phyloP scores from a whole-genome alignment of 2,329 filamentous ascomycete species.

The Pyricularia sp. region DNA sequence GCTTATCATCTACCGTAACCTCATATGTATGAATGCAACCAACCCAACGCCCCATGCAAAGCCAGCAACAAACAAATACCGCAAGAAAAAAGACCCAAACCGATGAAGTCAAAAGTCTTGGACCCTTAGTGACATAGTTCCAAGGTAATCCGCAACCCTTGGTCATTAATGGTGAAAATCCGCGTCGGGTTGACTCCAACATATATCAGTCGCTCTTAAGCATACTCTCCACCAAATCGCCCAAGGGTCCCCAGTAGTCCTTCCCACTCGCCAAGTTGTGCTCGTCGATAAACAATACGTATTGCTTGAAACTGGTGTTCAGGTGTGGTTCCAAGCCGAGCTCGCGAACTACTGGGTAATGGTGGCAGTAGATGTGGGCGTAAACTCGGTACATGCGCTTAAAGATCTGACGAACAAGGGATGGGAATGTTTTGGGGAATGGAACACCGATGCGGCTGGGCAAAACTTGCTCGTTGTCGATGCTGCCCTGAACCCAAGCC shows the following conservation, averaged over 20 bases:
- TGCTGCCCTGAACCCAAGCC: constrained; percentile 89
- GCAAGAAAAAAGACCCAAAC: not conserved
- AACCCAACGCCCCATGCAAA: not conserved
- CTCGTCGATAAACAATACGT: constrained; percentile 97
- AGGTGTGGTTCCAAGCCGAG: constrained; percentile 93
- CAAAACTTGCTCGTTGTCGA: constrained; percentile 91
- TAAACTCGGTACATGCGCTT: constrained; percentile 98
- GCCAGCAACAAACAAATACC: not conserved
- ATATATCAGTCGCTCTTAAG: constrained; percentile 66
- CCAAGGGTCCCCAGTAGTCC: constrained; percentile 94
- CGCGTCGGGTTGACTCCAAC: not conserved
- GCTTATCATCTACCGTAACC: not conserved
- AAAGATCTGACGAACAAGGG: constrained; percentile 89
- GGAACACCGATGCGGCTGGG: constrained; percentile 92
- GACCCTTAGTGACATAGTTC: not conserved
- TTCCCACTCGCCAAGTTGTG: constrained; percentile 85
- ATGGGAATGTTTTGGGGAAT: constrained; percentile 86
- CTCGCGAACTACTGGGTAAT: constrained; percentile 94
- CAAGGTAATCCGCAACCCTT: not conserved
- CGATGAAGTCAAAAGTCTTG: not conserved
- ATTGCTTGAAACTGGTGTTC: constrained; percentile 99
- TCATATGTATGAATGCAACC: not conserved
- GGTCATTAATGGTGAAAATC: not conserved
- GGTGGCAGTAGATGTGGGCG: constrained; percentile 98
- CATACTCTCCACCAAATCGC: constrained; percentile 97